phyloP scores from a whole-genome alignment of 2,329 filamentous ascomycete species.

The Fusarium robinianum region DNA sequence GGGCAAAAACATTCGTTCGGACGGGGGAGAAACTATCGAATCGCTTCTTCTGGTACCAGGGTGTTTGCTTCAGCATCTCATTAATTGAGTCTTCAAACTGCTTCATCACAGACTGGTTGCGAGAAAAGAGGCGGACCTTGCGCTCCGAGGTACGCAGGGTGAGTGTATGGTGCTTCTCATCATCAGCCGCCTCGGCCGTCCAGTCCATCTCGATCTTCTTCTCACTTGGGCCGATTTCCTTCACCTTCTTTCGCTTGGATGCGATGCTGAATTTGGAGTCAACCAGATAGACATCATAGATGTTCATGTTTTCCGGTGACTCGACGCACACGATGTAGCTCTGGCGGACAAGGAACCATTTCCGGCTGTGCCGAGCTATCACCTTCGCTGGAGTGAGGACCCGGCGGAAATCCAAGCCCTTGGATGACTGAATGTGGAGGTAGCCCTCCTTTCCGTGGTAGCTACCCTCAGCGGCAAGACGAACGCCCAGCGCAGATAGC shows the following conservation, averaged over 20 bases:
- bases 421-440: conserved; percentile 87
- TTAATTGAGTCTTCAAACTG: conserved; percentile 94
- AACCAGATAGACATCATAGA: conserved; percentile 98
- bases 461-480: conserved; percentile 90
- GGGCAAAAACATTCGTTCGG: conserved; percentile 81
- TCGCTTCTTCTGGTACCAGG: conserved; percentile 81
- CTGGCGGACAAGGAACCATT: conserved; percentile 98
- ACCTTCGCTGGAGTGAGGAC: conserved; percentile 79
- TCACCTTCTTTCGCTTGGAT: conserved; percentile 66
- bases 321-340: conserved; percentile 99
- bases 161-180: conserved; percentile 76
- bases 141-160: conserved; percentile 91
- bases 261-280: conserved; percentile 85
- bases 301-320: conserved; percentile 97
- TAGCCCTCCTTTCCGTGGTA: conserved; percentile 98
- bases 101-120: conserved; percentile 84
- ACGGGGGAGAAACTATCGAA: conserved; percentile 95
- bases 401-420: conserved; percentile 83
- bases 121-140: conserved; percentile 86
- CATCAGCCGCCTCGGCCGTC: conserved; percentile 42
- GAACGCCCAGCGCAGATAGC: conserved; percentile 88
- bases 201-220: conserved; percentile 56
- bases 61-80: conserved; percentile 80
- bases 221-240: conserved; percentile 60
- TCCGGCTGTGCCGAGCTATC: conserved; percentile 81